Evolutionary conservation across 208 protist genomes (phyloP).

Genomic region (Leishmania major): DNA sequence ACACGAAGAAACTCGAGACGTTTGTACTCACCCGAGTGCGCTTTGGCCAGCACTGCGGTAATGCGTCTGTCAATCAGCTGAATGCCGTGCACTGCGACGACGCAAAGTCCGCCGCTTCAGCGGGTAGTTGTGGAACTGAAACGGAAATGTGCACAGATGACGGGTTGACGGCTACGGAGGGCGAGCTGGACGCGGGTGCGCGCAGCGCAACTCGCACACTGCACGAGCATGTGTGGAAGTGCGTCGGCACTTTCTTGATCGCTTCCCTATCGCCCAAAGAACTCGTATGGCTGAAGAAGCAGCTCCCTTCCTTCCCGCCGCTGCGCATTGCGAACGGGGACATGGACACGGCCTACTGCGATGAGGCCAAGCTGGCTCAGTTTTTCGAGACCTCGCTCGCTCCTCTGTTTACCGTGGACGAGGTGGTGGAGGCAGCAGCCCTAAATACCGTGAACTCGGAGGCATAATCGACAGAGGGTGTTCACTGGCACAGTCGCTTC

Average conservation of each 20-base stretch:
- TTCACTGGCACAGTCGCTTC: not conserved
- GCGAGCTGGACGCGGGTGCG: not conserved
- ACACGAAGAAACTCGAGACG: constrained; percentile 63
- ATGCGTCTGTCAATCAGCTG: constrained; percentile 27
- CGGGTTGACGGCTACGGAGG: not conserved
- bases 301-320: constrained; percentile 44
- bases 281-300: constrained; percentile 71
- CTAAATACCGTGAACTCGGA: not conserved
- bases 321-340: constrained; percentile 55
- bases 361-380: constrained; percentile 17
- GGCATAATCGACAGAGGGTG: not conserved
- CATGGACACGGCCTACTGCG: constrained; percentile 31
- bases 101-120: not conserved
- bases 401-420: constrained; percentile 41
- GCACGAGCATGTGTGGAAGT: constrained; percentile 31
- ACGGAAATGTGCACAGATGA: not conserved
- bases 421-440: not conserved
- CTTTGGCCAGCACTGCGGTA: constrained; percentile 38
- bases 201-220: not conserved
- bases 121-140: not conserved
- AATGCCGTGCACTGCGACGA: constrained; percentile 2
- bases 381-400: constrained; percentile 43
- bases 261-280: constrained; percentile 44
- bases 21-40: constrained; percentile 65
- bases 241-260: constrained; percentile 42